Base-by-base conservation (phyloP, 2,329 filamentous ascomycete species). In the Sordariomycetes sp. region DNA sequence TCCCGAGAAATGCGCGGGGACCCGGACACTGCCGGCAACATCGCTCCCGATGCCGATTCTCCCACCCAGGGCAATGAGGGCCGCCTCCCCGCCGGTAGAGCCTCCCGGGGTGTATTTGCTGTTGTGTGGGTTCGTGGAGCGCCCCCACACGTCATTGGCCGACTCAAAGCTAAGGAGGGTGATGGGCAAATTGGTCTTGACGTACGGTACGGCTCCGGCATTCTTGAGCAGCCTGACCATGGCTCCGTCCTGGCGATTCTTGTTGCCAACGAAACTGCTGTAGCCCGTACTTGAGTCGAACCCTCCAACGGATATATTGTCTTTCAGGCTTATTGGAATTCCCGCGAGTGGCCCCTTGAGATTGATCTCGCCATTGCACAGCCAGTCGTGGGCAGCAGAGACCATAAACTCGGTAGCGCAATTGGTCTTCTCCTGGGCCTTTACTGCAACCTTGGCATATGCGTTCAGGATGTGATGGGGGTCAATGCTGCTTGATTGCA, bases 1-100 rank as follows among this genome's bases (percentile, higher is more conserved):
- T 10, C 91, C 91, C 2, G 87, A 87, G 74, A 90, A 96, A 64
- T 95, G 90, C 5, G 91, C 92, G 0, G 91, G 92, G 1, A 81
- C 85, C 56, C 91, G 81, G 5, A 96, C 90, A 17, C 88, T 94
- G 34, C 92, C 91, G 15, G 90, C 91, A 17, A 96, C 90, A 69
- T 96, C 91, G 53, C 87, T 91, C 10, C 91, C 92, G 62, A 96
- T 86, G 48, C 91, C 91, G 60, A 96, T 95, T 45, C 90, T 79
- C 52, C 89, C 90, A 42, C 87, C 87, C 53, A 90, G 80, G 1
- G 91, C 91, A 3, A 96, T 75, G 2, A 96, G 74, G 0, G 91
- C 90, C 5, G 81, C 81, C 70, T 96, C 92, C 60, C 88, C 90
- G 50, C 88, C 90, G 72, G 90, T 95, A 1, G 88, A 94, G 20